Conservation (phyloP, 2,329 filamentous ascomycete species). For the Fusarium gaditjirri region DNA sequence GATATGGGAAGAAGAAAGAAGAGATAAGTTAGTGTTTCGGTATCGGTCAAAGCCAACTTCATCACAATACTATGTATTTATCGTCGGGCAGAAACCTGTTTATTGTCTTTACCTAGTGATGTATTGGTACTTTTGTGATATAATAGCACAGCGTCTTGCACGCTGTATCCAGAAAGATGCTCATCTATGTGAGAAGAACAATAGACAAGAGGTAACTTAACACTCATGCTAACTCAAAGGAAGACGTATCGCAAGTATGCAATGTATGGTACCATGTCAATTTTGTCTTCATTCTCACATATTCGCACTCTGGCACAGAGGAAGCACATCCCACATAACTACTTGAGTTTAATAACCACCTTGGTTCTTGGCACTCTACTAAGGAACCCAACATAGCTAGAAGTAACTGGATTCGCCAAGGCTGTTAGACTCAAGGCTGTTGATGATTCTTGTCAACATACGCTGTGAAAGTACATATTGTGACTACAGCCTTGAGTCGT, state of each 20-base stretch:
- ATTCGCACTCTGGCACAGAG: background rate
- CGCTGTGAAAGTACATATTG: background rate
- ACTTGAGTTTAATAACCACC: background rate
- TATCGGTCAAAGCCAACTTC: slow-evolving; percentile 3
- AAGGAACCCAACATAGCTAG: background rate
- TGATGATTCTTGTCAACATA: background rate
- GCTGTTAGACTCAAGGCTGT: background rate
- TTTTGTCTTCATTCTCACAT: background rate
- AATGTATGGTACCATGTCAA: background rate
- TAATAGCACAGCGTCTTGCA: background rate
- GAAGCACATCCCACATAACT: background rate
- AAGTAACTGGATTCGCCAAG: background rate
- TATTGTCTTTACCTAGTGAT: background rate
- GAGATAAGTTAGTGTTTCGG: slow-evolving; percentile 4
- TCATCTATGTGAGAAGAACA: background rate
- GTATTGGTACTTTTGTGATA: background rate
- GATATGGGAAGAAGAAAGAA: slow-evolving; percentile 16
- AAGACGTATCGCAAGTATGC: background rate
- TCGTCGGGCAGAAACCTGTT: slow-evolving; percentile 4
- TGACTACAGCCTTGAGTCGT: background rate
- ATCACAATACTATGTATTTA: slow-evolving; percentile 20
- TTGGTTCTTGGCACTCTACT: background rate
- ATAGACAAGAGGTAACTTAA: background rate
- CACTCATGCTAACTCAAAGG: background rate
- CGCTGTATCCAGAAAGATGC: background rate